A percentile compares a stretch with the other conserved stretches of the same genome.
These are phyloP conservation scores for Ceratobasidium sp. DNA, from an alignment of 1,284 basidiomycete species.

Conservation along the genomic window DNA sequence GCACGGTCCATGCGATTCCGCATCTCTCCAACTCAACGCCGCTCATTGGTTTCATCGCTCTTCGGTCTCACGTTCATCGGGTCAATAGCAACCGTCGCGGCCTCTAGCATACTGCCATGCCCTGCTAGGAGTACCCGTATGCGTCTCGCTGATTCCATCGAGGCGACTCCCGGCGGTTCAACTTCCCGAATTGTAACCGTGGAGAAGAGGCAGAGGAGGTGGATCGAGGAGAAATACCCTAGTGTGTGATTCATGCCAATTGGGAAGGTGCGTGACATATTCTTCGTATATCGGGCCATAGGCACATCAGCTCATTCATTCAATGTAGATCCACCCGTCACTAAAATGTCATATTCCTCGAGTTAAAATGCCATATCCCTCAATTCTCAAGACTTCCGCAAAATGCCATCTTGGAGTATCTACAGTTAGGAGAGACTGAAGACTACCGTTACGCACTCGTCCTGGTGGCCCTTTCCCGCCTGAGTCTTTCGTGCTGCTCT, in stretches of 20 bases:
- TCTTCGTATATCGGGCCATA: background rate
- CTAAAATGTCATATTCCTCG: background rate
- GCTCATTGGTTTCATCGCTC: conserved; percentile 74
- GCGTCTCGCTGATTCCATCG: conserved; percentile 21
- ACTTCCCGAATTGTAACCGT: conserved; percentile 49
- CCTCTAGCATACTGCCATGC: conserved; percentile 76
- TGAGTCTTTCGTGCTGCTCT: conserved; percentile 40
- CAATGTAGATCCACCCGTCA: background rate
- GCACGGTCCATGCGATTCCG: conserved; percentile 51
- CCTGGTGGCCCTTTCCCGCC: conserved; percentile 20
- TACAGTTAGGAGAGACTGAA: background rate
- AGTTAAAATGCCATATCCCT: conserved; percentile 8
- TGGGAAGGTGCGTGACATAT: background rate
- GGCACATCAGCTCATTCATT: background rate
- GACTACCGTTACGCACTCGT: background rate
- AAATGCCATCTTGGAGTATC: conserved; percentile 4
- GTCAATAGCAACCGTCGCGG: conserved; percentile 77
- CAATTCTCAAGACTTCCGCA: background rate
- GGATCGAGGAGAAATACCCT: conserved; percentile 72
- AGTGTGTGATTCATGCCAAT: background rate
- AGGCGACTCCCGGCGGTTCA: background rate
- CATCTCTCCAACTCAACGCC: conserved; percentile 64
- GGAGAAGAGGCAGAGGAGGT: conserved; percentile 71
- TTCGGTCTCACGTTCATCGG: conserved; percentile 80
- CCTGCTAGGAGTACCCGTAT: conserved; percentile 54